These are phyloP conservation scores for Alternaria rosae DNA, from an alignment of 2,329 filamentous ascomycete species.

Conservation along the genomic window DNA sequence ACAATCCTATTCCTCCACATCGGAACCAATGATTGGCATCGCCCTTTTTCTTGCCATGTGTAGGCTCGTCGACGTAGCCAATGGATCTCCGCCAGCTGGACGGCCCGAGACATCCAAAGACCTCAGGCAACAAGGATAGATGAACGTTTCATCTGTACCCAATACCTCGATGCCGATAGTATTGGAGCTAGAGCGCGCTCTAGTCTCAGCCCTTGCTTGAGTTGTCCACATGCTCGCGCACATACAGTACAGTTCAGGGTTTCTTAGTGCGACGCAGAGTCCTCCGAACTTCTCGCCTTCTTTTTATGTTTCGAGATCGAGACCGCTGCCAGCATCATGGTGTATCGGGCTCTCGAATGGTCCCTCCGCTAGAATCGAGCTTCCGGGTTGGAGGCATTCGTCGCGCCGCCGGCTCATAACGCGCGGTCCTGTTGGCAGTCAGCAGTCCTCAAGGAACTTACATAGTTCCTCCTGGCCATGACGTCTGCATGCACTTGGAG, in stretches of 20 bases:
- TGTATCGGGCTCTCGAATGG: not conserved
- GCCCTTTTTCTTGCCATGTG: not conserved
- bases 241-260: not conserved
- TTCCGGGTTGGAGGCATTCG: not conserved
- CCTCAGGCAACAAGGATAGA: not conserved
- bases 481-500: not conserved
- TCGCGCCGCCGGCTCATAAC: not conserved
- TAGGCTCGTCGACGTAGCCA: not conserved
- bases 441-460: constrained; percentile 2
- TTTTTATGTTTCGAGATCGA: not conserved
- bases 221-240: not conserved
- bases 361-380: not conserved
- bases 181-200: not conserved
- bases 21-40: not conserved
- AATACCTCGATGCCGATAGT: not conserved
- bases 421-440: not conserved
- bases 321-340: not conserved
- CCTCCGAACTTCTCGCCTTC: not conserved
- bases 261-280: not conserved
- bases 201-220: not conserved
- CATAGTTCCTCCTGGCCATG: not conserved
- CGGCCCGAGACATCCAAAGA: not conserved
- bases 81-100: not conserved
- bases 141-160: not conserved
- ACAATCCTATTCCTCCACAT: not conserved